These are phyloP conservation scores for Yamadazyma triangularis DNA, from an alignment of 1,139 yeast genomes.

Conservation along the genomic window DNA sequence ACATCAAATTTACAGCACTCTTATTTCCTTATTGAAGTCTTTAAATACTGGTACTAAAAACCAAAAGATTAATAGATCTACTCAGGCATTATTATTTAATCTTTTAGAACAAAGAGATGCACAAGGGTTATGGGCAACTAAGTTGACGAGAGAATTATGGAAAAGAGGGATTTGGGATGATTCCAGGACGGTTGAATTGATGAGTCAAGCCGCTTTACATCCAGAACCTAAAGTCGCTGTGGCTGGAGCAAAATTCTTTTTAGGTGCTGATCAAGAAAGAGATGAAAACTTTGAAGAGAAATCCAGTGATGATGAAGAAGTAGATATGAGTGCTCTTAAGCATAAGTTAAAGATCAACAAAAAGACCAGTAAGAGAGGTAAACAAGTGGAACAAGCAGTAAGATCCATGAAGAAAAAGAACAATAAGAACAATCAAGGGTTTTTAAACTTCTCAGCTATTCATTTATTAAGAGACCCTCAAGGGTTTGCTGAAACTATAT, in stretches of 20 bases:
- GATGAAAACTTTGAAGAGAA: slow-evolving; percentile 76
- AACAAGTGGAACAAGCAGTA: slow-evolving; percentile 69
- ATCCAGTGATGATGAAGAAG: slow-evolving; percentile 58
- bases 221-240: slow-evolving; percentile 82
- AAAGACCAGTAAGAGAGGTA: slow-evolving; percentile 74
- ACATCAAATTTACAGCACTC: slow-evolving; percentile 73
- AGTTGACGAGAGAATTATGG: slow-evolving; percentile 93
- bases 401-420: slow-evolving; percentile 61
- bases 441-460: slow-evolving; percentile 87
- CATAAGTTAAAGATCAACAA: slow-evolving; percentile 84
- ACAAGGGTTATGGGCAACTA: slow-evolving; percentile 95
- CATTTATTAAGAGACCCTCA: slow-evolving; percentile 95
- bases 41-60: slow-evolving; percentile 83
- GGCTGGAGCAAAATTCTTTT: slow-evolving; percentile 85
- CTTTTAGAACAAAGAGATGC: slow-evolving; percentile 73
- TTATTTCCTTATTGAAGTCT: slow-evolving; percentile 71
- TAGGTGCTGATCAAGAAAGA: slow-evolving; percentile 94
- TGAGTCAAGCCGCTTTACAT: slow-evolving; percentile 93
- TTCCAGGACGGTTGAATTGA: slow-evolving; percentile 88
- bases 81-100: slow-evolving; percentile 88
- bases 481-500: slow-evolving; percentile 88
- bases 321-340: slow-evolving; percentile 64
- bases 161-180: slow-evolving; percentile 98
- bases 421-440: slow-evolving; percentile 55
- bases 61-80: slow-evolving; percentile 80